Percentiles rank a stretch among this genome's conserved stretches.
Evolutionary conservation across 2,329 filamentous ascomycete species (phyloP).

Genomic region (Alternaria triticimaculans): DNA sequence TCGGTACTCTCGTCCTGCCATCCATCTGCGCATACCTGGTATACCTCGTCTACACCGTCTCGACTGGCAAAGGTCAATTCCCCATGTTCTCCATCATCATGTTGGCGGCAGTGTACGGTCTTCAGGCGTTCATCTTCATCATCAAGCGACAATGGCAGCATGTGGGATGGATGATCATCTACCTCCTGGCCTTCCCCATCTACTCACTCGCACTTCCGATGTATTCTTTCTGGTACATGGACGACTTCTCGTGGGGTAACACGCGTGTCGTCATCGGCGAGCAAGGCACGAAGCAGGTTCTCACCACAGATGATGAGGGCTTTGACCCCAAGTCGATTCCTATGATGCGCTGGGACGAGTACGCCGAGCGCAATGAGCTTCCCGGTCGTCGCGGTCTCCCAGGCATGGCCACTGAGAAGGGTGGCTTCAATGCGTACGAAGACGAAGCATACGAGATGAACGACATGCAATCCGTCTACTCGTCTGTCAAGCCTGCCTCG

Average conservation of each 20-base stretch:
- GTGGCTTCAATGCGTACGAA: conserved; percentile 66
- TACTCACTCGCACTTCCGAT: conserved; percentile 90
- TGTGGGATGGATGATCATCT: conserved; percentile 99
- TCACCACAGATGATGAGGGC: conserved; percentile 79
- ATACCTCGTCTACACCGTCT: conserved; percentile 84
- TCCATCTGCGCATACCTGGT: conserved; percentile 85
- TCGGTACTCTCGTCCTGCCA: conserved; percentile 89
- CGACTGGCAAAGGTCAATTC: conserved; percentile 73
- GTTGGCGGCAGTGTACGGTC: conserved; percentile 89
- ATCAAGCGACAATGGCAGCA: conserved; percentile 98
- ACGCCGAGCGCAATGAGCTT: conserved; percentile 83
- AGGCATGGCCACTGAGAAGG: conserved; percentile 63
- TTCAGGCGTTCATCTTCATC: conserved; percentile 95
- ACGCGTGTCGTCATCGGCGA: conserved; percentile 97
- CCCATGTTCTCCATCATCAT: conserved; percentile 88
- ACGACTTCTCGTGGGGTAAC: conserved; percentile 99
- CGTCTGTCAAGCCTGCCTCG: conserved; percentile 82
- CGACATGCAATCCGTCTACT: conserved; percentile 96
- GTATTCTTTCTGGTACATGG: conserved; percentile 99
- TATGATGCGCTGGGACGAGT: conserved; percentile 96
- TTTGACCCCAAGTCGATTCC: conserved; percentile 95
- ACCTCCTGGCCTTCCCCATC: conserved; percentile 92
- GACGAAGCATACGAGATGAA: conserved; percentile 93
- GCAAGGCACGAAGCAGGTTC: conserved; percentile 86
- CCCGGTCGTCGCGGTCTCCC: conserved; percentile 82